Base-by-base conservation (phyloP, 139 green algal genomes). In the Desmodesmus armatus region DNA sequence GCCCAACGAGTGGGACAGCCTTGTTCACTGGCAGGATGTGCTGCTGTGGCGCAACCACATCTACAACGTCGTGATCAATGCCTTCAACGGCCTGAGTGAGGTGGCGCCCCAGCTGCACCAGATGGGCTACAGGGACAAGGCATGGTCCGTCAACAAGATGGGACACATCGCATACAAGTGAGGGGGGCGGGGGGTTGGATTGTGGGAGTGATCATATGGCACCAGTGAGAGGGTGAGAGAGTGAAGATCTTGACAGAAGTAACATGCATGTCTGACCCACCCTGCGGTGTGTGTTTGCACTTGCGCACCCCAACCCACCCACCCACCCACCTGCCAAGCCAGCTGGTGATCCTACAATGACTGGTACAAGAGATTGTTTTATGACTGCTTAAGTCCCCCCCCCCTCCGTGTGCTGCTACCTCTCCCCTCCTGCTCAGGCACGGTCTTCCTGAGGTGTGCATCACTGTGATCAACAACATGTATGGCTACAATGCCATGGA, bases 401-500 rank as follows among this genome's bases (percentile, higher is more conserved):
- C 47, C 47, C 47, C 13, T 58, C 13, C 17, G n/a, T n/a, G n/a
- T 65, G 17, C 55, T 19, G 5, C 55, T 65, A n/a, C 17, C 21
- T n/a, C 6, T 37, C 23, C 4, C 19, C 21, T 37, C 70, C 33
- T 17, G 29, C 19, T 5, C 40, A 80, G 82, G 82, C 90, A 92
- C 49, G 88, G 90, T 27, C 88, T 82, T 77, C 87, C 90, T 17
- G 90, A 94, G 25, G 82, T 88, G 51, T 91, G 88, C 85, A 90
- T 92, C 49, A 87, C 73, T 88, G 91, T 98, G 66, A 95, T 99
- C 74, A 98, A 97, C 88, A 96, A 90, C 39, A 89, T 99, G 88
- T 99, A 99, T 84, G 96, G 96, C 77, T 99, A 96, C 88, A 95
- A 93, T 75, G 94, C 95, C 39, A 99, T 99, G 96, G 97, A 99